A percentile compares a stretch with the other conserved stretches of the same genome.
Evolutionary conservation across 2,329 filamentous ascomycete genomes (phyloP).

Genomic region (Arthrobotrys megalospora): DNA sequence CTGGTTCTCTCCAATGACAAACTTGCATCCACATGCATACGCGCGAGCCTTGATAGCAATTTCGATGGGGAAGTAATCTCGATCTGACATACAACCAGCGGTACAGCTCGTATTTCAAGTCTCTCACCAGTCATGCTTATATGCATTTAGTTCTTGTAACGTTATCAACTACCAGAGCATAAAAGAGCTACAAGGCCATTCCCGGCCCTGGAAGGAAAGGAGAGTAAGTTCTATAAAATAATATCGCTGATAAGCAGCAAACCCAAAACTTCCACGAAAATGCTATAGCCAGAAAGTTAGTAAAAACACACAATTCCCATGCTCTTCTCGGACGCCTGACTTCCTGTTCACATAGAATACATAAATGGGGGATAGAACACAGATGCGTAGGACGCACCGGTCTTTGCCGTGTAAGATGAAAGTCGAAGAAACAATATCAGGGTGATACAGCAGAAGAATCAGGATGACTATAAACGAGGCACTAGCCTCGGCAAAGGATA

Average conservation of each 20-base stretch:
- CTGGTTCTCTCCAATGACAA: constrained; percentile 29
- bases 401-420: constrained; percentile 14
- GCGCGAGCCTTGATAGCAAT: constrained; percentile 18
- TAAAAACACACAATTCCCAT: constrained; percentile 46
- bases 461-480: constrained; percentile 22
- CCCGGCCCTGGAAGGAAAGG: not conserved
- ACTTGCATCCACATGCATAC: constrained; percentile 29
- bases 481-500: constrained; percentile 17
- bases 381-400: constrained; percentile 16
- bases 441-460: constrained; percentile 22
- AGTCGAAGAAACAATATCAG: constrained; percentile 7
- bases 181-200: not conserved
- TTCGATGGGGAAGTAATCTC: constrained; percentile 18
- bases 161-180: constrained; percentile 24
- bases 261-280: constrained; percentile 51
- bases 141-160: constrained; percentile 23
- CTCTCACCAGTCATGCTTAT: constrained; percentile 22
- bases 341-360: constrained; percentile 48
- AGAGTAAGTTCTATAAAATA: constrained; percentile 30
- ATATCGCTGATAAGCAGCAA: constrained; percentile 43
- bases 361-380: constrained; percentile 24
- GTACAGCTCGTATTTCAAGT: constrained; percentile 35
- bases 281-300: constrained; percentile 38
- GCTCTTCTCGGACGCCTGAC: constrained; percentile 59
- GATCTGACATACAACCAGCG: not conserved